Evolutionary conservation across 139 green algal species (phyloP).

Genomic region (Raphidocelis subcapitata): DNA sequence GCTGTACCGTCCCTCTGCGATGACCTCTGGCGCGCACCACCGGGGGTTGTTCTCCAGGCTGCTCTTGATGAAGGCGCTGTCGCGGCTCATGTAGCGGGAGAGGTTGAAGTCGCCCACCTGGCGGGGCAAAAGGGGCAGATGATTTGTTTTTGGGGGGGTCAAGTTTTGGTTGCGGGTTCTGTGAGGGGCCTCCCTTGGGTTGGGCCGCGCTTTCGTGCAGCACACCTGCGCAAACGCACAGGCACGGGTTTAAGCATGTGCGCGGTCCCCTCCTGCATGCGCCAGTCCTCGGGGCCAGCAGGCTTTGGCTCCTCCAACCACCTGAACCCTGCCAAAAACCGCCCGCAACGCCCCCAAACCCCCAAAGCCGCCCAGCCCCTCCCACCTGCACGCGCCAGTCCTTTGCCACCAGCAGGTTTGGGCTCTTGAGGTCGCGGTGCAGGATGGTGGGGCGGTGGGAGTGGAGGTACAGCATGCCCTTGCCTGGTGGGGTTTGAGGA

Average conservation of each 20-base stretch:
- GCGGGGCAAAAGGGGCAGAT: neutral
- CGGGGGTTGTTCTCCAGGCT: slow-evolving; percentile 27
- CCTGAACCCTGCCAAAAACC: no score
- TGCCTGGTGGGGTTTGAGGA: neutral
- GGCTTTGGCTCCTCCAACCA: no score
- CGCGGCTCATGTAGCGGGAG: slow-evolving; percentile 14
- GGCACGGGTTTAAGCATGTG: neutral
- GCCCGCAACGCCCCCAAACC: no score
- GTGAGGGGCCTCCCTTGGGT: neutral
- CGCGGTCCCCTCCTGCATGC: neutral
- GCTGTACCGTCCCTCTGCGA: slow-evolving; percentile 28
- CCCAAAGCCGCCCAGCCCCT: no score
- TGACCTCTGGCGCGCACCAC: slow-evolving; percentile 65
- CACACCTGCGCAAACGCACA: neutral
- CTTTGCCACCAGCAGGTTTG: slow-evolving; percentile 30
- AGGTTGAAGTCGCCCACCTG: slow-evolving; percentile 36
- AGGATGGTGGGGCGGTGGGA: slow-evolving; percentile 22
- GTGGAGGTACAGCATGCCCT: slow-evolving; percentile 26
- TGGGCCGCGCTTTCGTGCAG: neutral
- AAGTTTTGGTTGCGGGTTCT: neutral
- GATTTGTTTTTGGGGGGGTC: neutral
- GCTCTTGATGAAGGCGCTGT: slow-evolving; percentile 2
- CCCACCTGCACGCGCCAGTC: neutral
- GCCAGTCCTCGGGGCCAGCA: neutral
- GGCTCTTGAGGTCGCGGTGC: slow-evolving; percentile 30